These are phyloP conservation scores for Phytophthora hibernalis DNA, from an alignment of 352 stramenopile species.

Conservation along the genomic window DNA sequence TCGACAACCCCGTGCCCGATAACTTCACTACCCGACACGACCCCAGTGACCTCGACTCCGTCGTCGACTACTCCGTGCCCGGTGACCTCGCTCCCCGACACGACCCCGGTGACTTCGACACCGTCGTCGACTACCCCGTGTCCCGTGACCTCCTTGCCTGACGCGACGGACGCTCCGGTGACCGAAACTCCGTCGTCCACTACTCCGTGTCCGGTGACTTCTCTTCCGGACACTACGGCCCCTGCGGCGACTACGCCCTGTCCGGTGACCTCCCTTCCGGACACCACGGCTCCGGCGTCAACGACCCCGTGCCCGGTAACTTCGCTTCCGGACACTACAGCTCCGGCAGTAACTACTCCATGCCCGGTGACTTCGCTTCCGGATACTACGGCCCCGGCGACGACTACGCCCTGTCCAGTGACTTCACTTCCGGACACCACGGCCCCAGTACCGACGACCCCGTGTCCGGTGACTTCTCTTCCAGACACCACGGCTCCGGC, in stretches of 20 bases:
- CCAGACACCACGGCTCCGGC: constrained; percentile 12
- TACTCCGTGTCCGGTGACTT: constrained; percentile 5
- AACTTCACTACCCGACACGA: constrained; percentile 16
- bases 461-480: constrained; percentile 9
- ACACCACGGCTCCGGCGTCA: constrained; percentile 1
- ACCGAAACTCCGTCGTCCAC: not conserved
- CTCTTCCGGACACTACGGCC: too few relatives aligned
- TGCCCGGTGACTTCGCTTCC: constrained; percentile 25
- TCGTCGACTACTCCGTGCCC: constrained; percentile 9
- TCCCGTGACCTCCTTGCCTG: constrained; percentile 11
- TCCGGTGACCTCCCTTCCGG: not conserved
- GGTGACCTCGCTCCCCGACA: constrained; percentile 20
- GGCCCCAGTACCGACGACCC: not conserved
- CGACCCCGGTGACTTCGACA: not conserved
- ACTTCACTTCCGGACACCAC: constrained; percentile 15
- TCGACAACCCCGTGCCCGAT: constrained; percentile 14
- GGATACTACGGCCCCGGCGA: constrained; percentile 6
- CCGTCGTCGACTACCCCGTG: constrained; percentile 6
- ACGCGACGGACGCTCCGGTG: too few relatives aligned
- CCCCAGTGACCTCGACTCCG: too few relatives aligned
- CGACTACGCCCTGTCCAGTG: constrained; percentile 16
- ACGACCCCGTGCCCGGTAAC: constrained; percentile 18
- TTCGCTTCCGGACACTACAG: constrained; percentile 12
- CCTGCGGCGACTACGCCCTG: too few relatives aligned
- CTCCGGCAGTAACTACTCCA: not conserved